phyloP scores from a whole-genome alignment of 2,329 filamentous ascomycete genomes.

The Fusarium annulatum region DNA sequence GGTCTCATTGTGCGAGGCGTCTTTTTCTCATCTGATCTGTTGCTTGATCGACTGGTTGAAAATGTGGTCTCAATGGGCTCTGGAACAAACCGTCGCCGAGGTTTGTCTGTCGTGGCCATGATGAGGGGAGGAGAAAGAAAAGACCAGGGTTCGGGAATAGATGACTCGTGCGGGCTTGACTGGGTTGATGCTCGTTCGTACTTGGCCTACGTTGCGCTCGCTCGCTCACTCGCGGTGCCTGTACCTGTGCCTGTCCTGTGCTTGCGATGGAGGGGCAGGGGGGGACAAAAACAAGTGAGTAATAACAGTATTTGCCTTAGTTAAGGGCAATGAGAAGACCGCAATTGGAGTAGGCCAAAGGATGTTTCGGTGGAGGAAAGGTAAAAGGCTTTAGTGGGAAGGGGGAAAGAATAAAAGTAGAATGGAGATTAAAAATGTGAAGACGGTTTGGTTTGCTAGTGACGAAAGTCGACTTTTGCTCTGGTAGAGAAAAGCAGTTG shows the following conservation, averaged over 20 bases:
- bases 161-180: slow-evolving; percentile 35
- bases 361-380: not conserved
- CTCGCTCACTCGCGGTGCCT: slow-evolving; percentile 12
- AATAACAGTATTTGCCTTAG: not conserved
- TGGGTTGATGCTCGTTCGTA: slow-evolving; percentile 30
- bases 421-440: slow-evolving; percentile 19
- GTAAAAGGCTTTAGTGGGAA: not conserved
- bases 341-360: not conserved
- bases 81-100: slow-evolving; percentile 71
- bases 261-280: slow-evolving; percentile 40
- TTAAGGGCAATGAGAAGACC: not conserved
- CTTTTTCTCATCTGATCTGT: slow-evolving; percentile 45
- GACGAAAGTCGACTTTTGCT: slow-evolving; percentile 21
- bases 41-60: slow-evolving; percentile 64
- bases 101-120: slow-evolving; percentile 56
- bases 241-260: slow-evolving; percentile 4
- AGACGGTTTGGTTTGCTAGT: slow-evolving; percentile 23
- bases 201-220: slow-evolving; percentile 32
- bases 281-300: slow-evolving; percentile 40
- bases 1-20: slow-evolving; percentile 53
- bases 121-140: slow-evolving; percentile 52
- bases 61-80: slow-evolving; percentile 79
- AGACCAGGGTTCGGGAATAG: slow-evolving; percentile 18
- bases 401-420: not conserved
- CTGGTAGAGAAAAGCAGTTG: slow-evolving; percentile 14